Conservation (phyloP, 176 grass and related monocot genomes). For the Rhynchospora breviuscula region DNA sequence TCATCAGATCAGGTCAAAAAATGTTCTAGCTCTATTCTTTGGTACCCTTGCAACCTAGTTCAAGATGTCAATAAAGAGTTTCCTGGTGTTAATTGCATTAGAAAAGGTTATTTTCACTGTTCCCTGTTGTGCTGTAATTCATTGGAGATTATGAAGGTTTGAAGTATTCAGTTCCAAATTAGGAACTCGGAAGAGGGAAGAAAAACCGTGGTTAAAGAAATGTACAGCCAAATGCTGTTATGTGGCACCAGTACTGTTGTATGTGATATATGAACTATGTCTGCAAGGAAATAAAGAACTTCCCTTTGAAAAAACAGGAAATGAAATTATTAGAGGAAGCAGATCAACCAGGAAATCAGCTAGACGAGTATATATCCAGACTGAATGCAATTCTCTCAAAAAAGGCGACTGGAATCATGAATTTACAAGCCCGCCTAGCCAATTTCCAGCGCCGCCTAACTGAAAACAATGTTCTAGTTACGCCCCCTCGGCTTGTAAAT, state of each 20-base stretch:
- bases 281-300: neutral
- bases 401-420: slow-evolving; percentile 46
- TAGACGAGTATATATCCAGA: slow-evolving; percentile 47
- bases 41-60: neutral
- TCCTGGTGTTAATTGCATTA: neutral
- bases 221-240: neutral
- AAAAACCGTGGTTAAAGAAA: neutral
- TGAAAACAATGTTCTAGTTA: slow-evolving; percentile 44
- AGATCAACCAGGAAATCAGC: slow-evolving; percentile 42
- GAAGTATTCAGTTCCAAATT: neutral
- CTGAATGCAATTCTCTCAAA: slow-evolving; percentile 35
- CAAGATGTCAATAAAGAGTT: neutral
- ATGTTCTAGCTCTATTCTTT: neutral
- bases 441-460: slow-evolving; percentile 28
- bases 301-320: slow-evolving; percentile 30
- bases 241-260: neutral
- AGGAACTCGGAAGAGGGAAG: neutral
- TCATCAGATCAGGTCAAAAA: neutral
- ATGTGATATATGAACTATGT: neutral
- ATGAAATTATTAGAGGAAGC: slow-evolving; percentile 53
- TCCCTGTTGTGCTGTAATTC: neutral
- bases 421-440: slow-evolving; percentile 37
- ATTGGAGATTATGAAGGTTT: neutral
- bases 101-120: neutral
- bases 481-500: slow-evolving; percentile 23